phyloP scores from a whole-genome alignment of 2,329 filamentous ascomycete genomes.

The Verticillium albo-atrum region DNA sequence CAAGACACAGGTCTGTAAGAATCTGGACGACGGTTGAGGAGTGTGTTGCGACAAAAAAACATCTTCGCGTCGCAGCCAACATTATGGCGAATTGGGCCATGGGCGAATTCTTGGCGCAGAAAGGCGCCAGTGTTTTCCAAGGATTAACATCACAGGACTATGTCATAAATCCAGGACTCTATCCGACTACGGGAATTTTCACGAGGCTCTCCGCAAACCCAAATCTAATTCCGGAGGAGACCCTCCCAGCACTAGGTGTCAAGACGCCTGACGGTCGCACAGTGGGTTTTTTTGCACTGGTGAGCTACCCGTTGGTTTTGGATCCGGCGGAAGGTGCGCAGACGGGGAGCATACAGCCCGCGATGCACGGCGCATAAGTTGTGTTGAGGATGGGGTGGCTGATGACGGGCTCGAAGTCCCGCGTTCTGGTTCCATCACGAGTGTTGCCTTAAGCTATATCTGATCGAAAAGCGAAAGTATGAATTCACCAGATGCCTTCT shows the following conservation, averaged over 20 bases:
- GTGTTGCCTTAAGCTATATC: neutral
- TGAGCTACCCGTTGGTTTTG: neutral
- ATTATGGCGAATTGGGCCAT: neutral
- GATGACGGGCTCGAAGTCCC: neutral
- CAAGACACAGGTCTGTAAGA: neutral
- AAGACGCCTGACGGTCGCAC: neutral
- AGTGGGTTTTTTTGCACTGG: neutral
- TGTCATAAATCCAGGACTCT: neutral
- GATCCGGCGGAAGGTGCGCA: neutral
- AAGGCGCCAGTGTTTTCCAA: neutral
- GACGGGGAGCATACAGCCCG: neutral
- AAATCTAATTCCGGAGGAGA: neutral
- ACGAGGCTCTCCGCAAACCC: neutral
- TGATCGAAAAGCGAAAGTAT: neutral
- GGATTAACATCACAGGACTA: neutral
- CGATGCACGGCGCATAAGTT: neutral
- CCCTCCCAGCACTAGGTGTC: neutral
- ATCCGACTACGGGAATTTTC: neutral
- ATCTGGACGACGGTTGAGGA: neutral
- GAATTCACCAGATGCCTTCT: neutral
- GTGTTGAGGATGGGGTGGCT: neutral
- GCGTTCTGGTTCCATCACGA: neutral
- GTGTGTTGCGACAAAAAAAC: neutral
- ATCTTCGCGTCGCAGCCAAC: neutral
- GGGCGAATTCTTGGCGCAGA: neutral